phyloP scores from a whole-genome alignment of 2,329 filamentous ascomycete genomes.

The Penicillium nordicum region DNA sequence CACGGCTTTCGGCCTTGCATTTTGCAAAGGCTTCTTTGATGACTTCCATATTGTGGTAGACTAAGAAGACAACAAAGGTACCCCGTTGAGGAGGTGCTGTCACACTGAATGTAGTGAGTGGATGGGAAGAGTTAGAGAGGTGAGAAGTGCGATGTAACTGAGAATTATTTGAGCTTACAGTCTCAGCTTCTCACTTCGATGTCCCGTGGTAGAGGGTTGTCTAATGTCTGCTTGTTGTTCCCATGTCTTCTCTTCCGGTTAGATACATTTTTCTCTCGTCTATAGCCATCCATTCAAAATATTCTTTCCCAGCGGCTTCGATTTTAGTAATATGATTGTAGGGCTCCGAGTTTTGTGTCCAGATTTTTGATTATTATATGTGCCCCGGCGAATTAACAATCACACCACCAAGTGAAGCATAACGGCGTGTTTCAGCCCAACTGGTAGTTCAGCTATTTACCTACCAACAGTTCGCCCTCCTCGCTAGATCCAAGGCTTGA shows the following conservation, averaged over 20 bases:
- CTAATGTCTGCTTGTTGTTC: not conserved
- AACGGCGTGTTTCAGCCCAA: not conserved
- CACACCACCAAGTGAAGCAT: not conserved
- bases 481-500: slow-evolving; percentile 21
- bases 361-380: not conserved
- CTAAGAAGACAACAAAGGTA: not conserved
- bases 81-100: too few species aligned
- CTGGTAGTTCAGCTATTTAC: not conserved
- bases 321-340: not conserved
- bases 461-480: slow-evolving; percentile 19
- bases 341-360: not conserved
- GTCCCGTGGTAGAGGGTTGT: not conserved
- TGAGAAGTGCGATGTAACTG: not conserved
- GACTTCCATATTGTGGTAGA: slow-evolving; percentile 38
- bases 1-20: slow-evolving; percentile 54
- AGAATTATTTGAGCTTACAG: not conserved
- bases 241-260: not conserved
- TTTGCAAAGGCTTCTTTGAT: slow-evolving; percentile 47
- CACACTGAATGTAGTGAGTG: not conserved
- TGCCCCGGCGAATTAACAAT: not conserved
- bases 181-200: not conserved
- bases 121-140: too few species aligned
- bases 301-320: not conserved
- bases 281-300: not conserved
- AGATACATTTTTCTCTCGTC: not conserved